Evolutionary conservation across 768 basidiomycete species (phyloP), one percentile per base, ranked within the genome.

Genomic region (Lentinula aciculospora): DNA sequence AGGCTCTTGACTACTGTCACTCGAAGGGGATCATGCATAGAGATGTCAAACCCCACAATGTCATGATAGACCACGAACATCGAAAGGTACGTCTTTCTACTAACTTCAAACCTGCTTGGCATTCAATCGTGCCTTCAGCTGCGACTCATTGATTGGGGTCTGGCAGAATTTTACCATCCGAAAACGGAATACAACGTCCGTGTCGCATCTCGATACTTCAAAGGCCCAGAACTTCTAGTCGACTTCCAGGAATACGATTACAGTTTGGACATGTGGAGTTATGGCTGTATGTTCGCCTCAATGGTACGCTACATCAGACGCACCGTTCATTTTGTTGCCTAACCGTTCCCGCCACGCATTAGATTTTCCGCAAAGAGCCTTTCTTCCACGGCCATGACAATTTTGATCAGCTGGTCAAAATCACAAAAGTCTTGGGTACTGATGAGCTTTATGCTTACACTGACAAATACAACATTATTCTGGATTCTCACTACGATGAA

Each of bases 321-420:
- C 45, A 36, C 19, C 8, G 49, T 60, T 46, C 60, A 42, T 55
- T 25, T 53, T 37, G 62, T 54, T 51, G 27, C 25, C 15, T 31
- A 29, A 49, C 45, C 19, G 61, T 44, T 42, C 59, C 60, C 49
- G 51, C 45, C 36, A 21, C 56, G 57, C 23, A 54, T 45, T 25
- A 98, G 95, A 98, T 98, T 66, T 98, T 98, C 83, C 86, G 96
- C 64, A 98, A 98, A 71, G 96, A 98, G 70, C 96, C 96, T 23
- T 97, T 98, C 77, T 98, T 98, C 83, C 96, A 98, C 67, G 96
- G 96, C 15, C 95, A 97, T 68, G 95, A 98, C 73, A 98, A 98
- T 73, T 96, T 96, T 67, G 96, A 98, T 74, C 96, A 98, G 69
- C 77, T 98, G 58, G 95, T 96, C 68, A 98, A 97, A 76, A 98